Conservation (phyloP, 2,329 filamentous ascomycete species). For the Xylariaceae sp. region DNA sequence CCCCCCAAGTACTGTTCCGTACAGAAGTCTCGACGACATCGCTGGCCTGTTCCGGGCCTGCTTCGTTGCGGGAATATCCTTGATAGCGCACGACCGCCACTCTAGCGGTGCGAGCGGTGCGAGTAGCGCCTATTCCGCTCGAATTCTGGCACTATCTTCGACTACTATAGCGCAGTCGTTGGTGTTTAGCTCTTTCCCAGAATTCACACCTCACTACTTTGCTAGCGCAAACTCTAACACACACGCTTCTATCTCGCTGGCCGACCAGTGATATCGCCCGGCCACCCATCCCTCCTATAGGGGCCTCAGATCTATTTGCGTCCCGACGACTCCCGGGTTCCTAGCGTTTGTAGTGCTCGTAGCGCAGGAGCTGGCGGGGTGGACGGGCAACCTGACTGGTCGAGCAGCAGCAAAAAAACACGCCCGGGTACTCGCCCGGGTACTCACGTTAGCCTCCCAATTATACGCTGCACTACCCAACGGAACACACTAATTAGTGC, state of each 20-base stretch:
- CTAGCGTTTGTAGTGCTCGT: neutral
- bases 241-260: neutral
- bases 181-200: too few species aligned
- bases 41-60: neutral
- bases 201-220: neutral
- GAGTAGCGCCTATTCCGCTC: too few species aligned
- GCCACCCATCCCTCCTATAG: too few species aligned
- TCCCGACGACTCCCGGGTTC: neutral
- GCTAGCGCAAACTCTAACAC: neutral
- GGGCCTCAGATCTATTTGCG: neutral
- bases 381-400: neutral
- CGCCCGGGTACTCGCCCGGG: neutral
- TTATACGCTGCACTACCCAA: too few species aligned
- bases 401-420: neutral
- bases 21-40: neutral
- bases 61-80: neutral
- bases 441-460: neutral
- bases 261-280: neutral
- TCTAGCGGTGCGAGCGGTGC: neutral
- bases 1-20: too few species aligned
- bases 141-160: too few species aligned
- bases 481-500: too few species aligned
- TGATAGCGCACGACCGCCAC: neutral
- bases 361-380: neutral
- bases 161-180: too few species aligned